Evolutionary conservation across 768 basidiomycete genomes (phyloP), one percentile per base, ranked within the genome.

Genomic region (Sarcodon sp.): DNA sequence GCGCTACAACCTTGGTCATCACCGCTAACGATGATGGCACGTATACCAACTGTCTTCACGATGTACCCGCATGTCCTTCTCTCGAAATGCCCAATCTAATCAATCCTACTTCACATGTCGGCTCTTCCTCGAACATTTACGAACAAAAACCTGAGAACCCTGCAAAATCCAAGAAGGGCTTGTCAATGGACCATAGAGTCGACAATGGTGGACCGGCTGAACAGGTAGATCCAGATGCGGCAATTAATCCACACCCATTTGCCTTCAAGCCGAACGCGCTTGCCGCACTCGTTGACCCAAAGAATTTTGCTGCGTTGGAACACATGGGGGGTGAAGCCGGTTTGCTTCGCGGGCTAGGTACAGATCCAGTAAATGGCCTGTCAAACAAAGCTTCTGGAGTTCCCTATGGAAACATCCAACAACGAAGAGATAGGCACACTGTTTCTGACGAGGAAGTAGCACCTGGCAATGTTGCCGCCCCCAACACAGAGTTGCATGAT

Each of bases 201-300:
- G 46, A 57, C 54, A 63, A 33, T 16, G 36, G 33, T 33, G 35
- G 51, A 41, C 45, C 36, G 4, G 51, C 50, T 21, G 33, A 45
- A 6, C 61, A 64, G 18, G 51, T 63, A 32, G 50, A 56, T 5
- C 68, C 70, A 51, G 72, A 75, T 51, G 59, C 64, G 13, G 69
- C 70, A 49, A 65, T 68, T 35, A 74, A 92, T 59, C 76, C 82
- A 1, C 62, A 74, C 1, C 87, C 89, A 0, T 96, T 94, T 63
- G 60, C 58, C 8, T 80, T 81, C 57, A 80, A 79, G 48, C 88
- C 93, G 0, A 76, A 72, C 51, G 68, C 73, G 45, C 79, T 97
- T 13, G 93, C 93, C 0, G 76, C 79, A 51, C 75, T 96, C 47
- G 79, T 98, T 36, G 93, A 98, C 60, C 91, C 92, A 8, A 97